Percentiles rank a stretch among this genome's conserved stretches.
Evolutionary conservation across 2,329 filamentous ascomycete species (phyloP).

Genomic region (Fusarium brevicatenulatum): DNA sequence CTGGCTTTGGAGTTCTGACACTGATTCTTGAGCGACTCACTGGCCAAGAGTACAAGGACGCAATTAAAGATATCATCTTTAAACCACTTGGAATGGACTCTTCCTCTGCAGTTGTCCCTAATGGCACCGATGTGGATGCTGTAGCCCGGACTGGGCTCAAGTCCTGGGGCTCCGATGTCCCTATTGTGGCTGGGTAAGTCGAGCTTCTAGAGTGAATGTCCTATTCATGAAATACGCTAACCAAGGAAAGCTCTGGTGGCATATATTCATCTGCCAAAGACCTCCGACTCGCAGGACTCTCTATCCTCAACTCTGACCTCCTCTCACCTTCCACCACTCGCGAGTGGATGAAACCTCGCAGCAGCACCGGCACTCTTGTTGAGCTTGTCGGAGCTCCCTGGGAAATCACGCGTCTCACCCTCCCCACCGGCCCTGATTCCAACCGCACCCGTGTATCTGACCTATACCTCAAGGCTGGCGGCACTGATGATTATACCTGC

Average conservation of each 20-base stretch:
- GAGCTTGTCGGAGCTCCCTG: constrained; percentile 35
- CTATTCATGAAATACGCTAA: not conserved
- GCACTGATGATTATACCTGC: constrained; percentile 18
- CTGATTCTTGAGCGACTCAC: constrained; percentile 28
- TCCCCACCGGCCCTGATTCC: constrained; percentile 38
- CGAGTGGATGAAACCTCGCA: constrained; percentile 37
- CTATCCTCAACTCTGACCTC: constrained; percentile 35
- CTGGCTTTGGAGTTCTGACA: constrained; percentile 27
- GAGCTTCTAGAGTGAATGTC: not conserved
- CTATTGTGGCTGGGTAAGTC: constrained; percentile 35
- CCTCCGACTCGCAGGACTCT: constrained; percentile 27
- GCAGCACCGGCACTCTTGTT: constrained; percentile 30
- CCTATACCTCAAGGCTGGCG: constrained; percentile 28
- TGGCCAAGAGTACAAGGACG: constrained; percentile 15
- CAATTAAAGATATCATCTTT: constrained; percentile 4
- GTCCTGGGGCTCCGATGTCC: constrained; percentile 28
- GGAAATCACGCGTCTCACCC: constrained; percentile 33
- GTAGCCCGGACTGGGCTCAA: constrained; percentile 2
- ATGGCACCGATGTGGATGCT: constrained; percentile 15
- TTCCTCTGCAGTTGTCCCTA: constrained; percentile 2
- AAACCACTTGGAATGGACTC: constrained; percentile 23
- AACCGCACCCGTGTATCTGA: constrained; percentile 32
- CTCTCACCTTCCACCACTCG: constrained; percentile 4
- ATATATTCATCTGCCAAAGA: constrained; percentile 23
- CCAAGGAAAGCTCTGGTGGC: constrained; percentile 15